These are phyloP conservation scores for Xylariaceae sp. DNA, from an alignment of 2,329 filamentous ascomycete species.

Conservation along the genomic window DNA sequence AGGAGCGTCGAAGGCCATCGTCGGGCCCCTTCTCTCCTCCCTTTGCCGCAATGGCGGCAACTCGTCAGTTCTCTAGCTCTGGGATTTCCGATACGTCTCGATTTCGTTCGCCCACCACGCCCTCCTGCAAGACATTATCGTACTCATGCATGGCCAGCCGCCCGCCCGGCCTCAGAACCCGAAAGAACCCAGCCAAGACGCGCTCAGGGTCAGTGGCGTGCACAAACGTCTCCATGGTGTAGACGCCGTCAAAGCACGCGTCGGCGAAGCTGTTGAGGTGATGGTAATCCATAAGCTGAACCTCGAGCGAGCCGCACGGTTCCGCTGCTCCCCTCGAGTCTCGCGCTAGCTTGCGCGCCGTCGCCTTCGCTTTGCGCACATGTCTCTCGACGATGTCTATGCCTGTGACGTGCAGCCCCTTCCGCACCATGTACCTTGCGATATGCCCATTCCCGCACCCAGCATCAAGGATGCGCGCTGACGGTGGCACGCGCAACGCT, in stretches of 20 bases:
- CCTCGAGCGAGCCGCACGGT: slow-evolving; percentile 29
- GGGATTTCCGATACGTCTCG: no score
- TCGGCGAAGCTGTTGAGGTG: slow-evolving; percentile 40
- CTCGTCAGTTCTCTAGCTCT: no score
- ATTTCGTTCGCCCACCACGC: neutral
- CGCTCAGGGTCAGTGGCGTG: slow-evolving; percentile 46
- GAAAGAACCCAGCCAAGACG: slow-evolving; percentile 44
- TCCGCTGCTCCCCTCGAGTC: slow-evolving; percentile 34
- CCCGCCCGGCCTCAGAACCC: slow-evolving; percentile 46
- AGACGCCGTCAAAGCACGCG: slow-evolving; percentile 46
- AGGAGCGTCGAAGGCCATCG: slow-evolving; percentile 30
- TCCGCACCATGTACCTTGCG: slow-evolving; percentile 44
- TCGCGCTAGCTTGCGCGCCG: slow-evolving; percentile 15
- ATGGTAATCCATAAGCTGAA: slow-evolving; percentile 47
- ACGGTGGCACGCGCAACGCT: slow-evolving; percentile 33
- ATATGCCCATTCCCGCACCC: slow-evolving; percentile 49
- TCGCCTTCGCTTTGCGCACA: slow-evolving; percentile 38
- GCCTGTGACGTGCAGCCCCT: slow-evolving; percentile 39
- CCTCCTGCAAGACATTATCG: slow-evolving; percentile 34
- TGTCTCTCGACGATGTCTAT: slow-evolving; percentile 50
- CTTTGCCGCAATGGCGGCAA: no score
- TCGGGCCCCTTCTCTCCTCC: slow-evolving; percentile 29
- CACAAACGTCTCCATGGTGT: slow-evolving; percentile 55
- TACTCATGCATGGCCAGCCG: slow-evolving; percentile 45
- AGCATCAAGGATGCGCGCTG: slow-evolving; percentile 47